Conservation (phyloP, 108 stramenopile genomes). For the Nannochloropsis oceanica region DNA sequence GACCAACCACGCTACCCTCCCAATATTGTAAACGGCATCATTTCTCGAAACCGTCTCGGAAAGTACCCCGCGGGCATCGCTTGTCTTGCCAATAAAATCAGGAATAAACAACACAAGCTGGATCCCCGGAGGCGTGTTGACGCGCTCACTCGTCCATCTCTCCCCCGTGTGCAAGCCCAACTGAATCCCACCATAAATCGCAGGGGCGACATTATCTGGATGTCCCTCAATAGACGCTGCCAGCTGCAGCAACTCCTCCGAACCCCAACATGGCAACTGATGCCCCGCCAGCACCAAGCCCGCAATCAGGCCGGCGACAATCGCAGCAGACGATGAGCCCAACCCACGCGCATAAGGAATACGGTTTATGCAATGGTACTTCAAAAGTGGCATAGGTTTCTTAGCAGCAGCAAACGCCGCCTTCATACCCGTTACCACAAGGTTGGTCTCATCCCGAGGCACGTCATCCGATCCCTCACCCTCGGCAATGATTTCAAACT, state of each 20-base stretch:
- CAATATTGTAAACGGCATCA: constrained; percentile 92
- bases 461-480: constrained; percentile 42
- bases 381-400: constrained; percentile 73
- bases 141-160: constrained; percentile 85
- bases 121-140: constrained; percentile 35
- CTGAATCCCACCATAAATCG: constrained; percentile 95
- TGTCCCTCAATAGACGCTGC: constrained; percentile 96
- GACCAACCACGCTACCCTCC: constrained; percentile 82
- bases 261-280: constrained; percentile 72
- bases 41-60: constrained; percentile 48
- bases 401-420: constrained; percentile 83
- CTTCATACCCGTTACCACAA: constrained; percentile 70
- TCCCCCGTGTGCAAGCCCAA: constrained; percentile 90
- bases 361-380: constrained; percentile 71
- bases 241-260: constrained; percentile 86
- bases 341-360: constrained; percentile 91
- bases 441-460: constrained; percentile 52
- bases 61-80: constrained; percentile 63
- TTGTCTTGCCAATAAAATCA: constrained; percentile 86
- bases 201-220: constrained; percentile 97
- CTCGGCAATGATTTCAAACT: constrained; percentile 58
- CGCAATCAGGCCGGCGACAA: constrained; percentile 92
- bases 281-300: constrained; percentile 92
- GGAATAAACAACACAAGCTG: constrained; percentile 94
- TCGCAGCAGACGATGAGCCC: constrained; percentile 87